Evolutionary conservation across 768 basidiomycete species (phyloP).

Genomic region (Lactarius trivialis): DNA sequence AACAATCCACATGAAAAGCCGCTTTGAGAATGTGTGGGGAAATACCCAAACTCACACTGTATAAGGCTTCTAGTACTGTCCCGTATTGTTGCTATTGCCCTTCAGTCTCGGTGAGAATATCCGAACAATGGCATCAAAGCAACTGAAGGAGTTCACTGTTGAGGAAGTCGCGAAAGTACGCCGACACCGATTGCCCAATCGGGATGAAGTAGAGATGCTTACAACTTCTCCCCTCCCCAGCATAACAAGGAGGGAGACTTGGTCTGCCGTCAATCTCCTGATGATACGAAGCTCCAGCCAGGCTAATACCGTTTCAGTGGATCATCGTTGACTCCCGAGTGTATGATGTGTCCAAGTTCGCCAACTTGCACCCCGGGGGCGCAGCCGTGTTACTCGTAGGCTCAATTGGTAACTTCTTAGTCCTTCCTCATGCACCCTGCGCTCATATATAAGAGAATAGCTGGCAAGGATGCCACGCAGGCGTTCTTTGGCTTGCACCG

Average conservation of each 20-base stretch:
- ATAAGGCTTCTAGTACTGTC: too few species aligned
- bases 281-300: background rate
- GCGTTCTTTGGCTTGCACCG: constrained; percentile 84
- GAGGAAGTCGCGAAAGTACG: constrained; percentile 67
- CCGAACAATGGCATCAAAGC: constrained; percentile 20
- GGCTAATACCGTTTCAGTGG: constrained; percentile 45
- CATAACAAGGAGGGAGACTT: constrained; percentile 85
- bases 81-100: background rate
- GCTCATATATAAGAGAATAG: constrained; percentile 28
- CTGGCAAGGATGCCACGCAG: constrained; percentile 70
- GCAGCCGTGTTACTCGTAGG: constrained; percentile 62
- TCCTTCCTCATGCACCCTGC: background rate
- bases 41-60: background rate
- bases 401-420: constrained; percentile 44
- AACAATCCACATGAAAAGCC: background rate
- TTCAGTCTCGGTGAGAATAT: background rate
- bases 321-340: constrained; percentile 75
- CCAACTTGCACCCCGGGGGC: constrained; percentile 82
- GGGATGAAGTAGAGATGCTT: background rate
- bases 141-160: constrained; percentile 35
- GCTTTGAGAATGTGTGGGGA: background rate
- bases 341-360: constrained; percentile 76
- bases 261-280: constrained; percentile 36
- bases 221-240: constrained; percentile 35
- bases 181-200: constrained; percentile 19